Evolutionary conservation across 108 stramenopile genomes (phyloP).

Genomic region (Nitzschia putrida): DNA sequence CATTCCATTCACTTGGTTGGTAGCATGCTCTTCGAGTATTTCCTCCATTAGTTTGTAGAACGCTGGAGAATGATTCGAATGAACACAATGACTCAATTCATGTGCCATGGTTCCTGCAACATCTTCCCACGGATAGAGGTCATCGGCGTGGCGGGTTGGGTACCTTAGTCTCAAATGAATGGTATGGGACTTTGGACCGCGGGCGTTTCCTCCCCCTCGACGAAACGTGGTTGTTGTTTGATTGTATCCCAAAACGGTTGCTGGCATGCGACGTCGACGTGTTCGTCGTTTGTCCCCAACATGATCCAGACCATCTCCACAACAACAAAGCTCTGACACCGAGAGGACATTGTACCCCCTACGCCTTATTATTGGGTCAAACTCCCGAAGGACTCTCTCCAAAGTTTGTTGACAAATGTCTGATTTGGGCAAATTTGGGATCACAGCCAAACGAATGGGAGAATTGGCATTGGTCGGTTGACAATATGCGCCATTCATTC

Average conservation of each 20-base stretch:
- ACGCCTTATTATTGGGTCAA: constrained; percentile 56
- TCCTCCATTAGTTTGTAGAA: constrained; percentile 87
- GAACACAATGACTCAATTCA: constrained; percentile 73
- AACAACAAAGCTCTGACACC: constrained; percentile 83
- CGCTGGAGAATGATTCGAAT: constrained; percentile 53
- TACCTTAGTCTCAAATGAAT: constrained; percentile 82
- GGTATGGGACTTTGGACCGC: constrained; percentile 28
- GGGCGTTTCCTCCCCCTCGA: not conserved
- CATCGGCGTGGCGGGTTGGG: constrained; percentile 35
- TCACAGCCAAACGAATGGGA: constrained; percentile 32
- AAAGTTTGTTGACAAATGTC: constrained; percentile 47
- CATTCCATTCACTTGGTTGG: constrained; percentile 1
- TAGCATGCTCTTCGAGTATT: constrained; percentile 55
- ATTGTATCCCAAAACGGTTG: constrained; percentile 84
- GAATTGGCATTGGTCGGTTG: constrained; percentile 4
- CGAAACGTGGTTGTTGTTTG: constrained; percentile 33
- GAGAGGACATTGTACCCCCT: constrained; percentile 65
- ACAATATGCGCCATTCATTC: not conserved
- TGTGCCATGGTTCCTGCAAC: constrained; percentile 84
- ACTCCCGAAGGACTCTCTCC: constrained; percentile 63
- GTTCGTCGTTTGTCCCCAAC: constrained; percentile 5
- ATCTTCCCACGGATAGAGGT: constrained; percentile 59
- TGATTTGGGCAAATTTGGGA: constrained; percentile 51
- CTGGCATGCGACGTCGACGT: constrained; percentile 38
- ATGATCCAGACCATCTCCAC: constrained; percentile 69